Evolutionary conservation across 345 rosid genomes (phyloP).

Genomic region (Durio zibethinus): DNA sequence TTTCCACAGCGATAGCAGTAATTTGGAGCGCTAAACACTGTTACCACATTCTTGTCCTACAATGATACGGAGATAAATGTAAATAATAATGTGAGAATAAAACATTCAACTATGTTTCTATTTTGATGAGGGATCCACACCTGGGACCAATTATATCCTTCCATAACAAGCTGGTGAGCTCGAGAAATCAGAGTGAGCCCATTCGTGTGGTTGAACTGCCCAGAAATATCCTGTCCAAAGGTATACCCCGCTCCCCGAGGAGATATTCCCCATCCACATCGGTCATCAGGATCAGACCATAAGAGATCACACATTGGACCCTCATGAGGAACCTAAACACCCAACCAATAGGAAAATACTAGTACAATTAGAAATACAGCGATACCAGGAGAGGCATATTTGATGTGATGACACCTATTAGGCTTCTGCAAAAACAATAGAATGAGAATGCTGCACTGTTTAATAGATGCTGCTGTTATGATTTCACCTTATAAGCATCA

Average conservation of each 20-base stretch:
- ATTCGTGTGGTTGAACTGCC: slow-evolving; percentile 72
- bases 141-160: slow-evolving; percentile 87
- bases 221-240: slow-evolving; percentile 69
- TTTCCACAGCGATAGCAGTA: slow-evolving; percentile 81
- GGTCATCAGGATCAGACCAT: slow-evolving; percentile 72
- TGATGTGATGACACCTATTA: neutral
- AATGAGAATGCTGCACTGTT: neutral
- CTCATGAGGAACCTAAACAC: slow-evolving; percentile 67
- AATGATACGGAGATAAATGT: neutral
- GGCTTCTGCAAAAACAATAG: neutral
- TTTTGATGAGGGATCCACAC: slow-evolving; percentile 28
- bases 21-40: slow-evolving; percentile 83
- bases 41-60: slow-evolving; percentile 77
- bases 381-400: neutral
- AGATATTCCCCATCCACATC: slow-evolving; percentile 58
- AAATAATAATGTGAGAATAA: neutral
- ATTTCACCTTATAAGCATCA: neutral
- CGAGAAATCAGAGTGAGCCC: slow-evolving; percentile 74
- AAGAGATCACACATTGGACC: slow-evolving; percentile 90
- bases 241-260: slow-evolving; percentile 59
- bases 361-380: neutral
- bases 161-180: slow-evolving; percentile 93
- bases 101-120: neutral
- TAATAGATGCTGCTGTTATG: neutral
- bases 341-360: neutral